Evolutionary conservation across 2,329 filamentous ascomycete genomes (phyloP), one percentile per base, ranked within the genome.

Genomic region (Decorospora gaudefroyi): DNA sequence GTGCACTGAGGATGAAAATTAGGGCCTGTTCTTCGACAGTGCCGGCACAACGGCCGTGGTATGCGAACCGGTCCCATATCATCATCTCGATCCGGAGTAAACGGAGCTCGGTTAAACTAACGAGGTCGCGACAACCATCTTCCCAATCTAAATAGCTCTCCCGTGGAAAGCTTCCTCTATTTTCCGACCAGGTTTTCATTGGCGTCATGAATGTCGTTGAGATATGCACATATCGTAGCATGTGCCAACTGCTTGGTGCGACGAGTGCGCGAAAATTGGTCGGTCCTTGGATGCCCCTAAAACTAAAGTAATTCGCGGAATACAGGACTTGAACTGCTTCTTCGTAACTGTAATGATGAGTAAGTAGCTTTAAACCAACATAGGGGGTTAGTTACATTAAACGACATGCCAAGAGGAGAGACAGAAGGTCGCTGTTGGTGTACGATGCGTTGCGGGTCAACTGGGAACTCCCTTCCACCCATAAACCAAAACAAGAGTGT

Each of bases 321-420:
- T 56, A 56, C 9, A 56, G 21, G 4, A 47, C 31, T 3, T 42
- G 19, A 3, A 51, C n/a, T 4, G 50, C 50, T 19, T 53, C 46
- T 1, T 21, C 32, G 19, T 43, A 49, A 11, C 42, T 48, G 16
- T 16, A 8, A 12, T 4, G 13, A 13, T 9, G 8, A 29, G 12
- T 29, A 29, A 29, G 27, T 28, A 28, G 26, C 26, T n/a, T n/a
- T 13, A 12, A 28, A n/a, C 12, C 12, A 12, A 4, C 7, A 28
- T n/a, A 4, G 26, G 26, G 12, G 12, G 26, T 13, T 12, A 13
- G 6, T 28, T 28, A 28, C 26, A 28, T 28, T 12, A 28, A 12
- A 28, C 27, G 27, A 9, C 27, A 29, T 7, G 27, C 11, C 8
- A 29, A 9, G 16, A 29, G 27, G 9, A 29, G 13, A 7, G 27